These are phyloP conservation scores for Colletotrichum sublineola DNA, from an alignment of 2,329 filamentous ascomycete species.

Conservation along the genomic window DNA sequence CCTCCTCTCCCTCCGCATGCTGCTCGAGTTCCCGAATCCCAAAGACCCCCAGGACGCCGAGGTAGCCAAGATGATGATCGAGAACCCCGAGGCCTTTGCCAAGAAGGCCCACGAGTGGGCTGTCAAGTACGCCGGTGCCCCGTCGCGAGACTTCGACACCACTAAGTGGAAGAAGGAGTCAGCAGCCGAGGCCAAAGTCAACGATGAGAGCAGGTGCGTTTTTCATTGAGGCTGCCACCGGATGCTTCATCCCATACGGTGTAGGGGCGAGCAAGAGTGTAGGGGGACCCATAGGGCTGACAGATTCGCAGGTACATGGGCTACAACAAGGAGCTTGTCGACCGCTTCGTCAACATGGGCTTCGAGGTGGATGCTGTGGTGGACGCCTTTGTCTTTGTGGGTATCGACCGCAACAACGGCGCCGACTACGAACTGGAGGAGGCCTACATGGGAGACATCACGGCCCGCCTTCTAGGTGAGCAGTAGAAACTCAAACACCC, in stretches of 20 bases:
- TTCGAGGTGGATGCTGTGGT: slow-evolving; percentile 92
- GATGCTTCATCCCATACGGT: not conserved
- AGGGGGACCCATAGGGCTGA: not conserved
- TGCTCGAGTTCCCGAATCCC: slow-evolving; percentile 93
- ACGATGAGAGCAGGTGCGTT: slow-evolving; percentile 63
- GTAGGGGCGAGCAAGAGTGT: not conserved
- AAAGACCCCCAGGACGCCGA: slow-evolving; percentile 98
- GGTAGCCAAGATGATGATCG: slow-evolving; percentile 90
- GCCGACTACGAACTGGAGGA: slow-evolving; percentile 90
- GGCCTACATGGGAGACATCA: slow-evolving; percentile 91
- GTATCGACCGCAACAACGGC: slow-evolving; percentile 83
- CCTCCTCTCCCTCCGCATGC: slow-evolving; percentile 90
- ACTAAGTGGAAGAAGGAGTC: slow-evolving; percentile 62
- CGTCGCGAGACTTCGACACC: slow-evolving; percentile 57
- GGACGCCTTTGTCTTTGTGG: slow-evolving; percentile 83
- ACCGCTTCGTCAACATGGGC: slow-evolving; percentile 90
- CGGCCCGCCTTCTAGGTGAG: slow-evolving; percentile 86
- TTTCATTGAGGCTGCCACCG: not conserved
- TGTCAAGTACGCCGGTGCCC: slow-evolving; percentile 83
- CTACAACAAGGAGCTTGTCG: slow-evolving; percentile 86
- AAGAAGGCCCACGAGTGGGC: slow-evolving; percentile 92
- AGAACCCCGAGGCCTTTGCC: slow-evolving; percentile 82
- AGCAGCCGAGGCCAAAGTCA: slow-evolving; percentile 65
- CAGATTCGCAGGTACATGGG: slow-evolving; percentile 78
- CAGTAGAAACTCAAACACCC: slow-evolving; percentile 55